phyloP scores from a whole-genome alignment of 495 filamentous ascomycete genomes.

The Penicillium arizonense region DNA sequence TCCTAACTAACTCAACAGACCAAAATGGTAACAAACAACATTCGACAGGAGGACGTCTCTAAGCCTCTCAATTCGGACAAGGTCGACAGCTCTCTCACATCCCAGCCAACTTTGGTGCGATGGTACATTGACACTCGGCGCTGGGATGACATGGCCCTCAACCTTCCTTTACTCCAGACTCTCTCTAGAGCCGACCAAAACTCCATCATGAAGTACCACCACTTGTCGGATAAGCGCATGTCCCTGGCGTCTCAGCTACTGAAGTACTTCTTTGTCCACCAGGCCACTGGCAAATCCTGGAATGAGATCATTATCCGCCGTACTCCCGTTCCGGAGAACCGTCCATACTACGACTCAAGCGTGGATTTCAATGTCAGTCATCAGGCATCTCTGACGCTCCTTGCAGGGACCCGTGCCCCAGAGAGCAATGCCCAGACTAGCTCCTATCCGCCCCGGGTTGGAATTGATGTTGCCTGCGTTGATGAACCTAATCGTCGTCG shows the following conservation, averaged over 20 bases:
- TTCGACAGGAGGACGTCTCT: constrained; percentile 6
- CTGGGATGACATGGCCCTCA: constrained; percentile 25
- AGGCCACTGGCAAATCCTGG: constrained; percentile 66
- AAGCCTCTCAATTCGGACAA: background rate
- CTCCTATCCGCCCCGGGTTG: constrained; percentile 39
- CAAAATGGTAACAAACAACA: constrained; percentile 15
- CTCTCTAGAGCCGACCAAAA: constrained; percentile 36
- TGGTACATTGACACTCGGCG: constrained; percentile 48
- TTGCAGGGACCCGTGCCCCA: constrained; percentile 48
- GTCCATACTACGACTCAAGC: constrained; percentile 56
- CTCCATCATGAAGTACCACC: constrained; percentile 36
- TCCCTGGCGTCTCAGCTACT: constrained; percentile 72
- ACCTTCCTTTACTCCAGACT: constrained; percentile 37
- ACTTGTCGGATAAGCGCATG: constrained; percentile 43
- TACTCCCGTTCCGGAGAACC: constrained; percentile 57
- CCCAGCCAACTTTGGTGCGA: constrained; percentile 24
- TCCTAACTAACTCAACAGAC: background rate
- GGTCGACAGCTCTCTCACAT: background rate
- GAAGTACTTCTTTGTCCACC: constrained; percentile 72
- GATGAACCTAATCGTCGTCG: constrained; percentile 57
- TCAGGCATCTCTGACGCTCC: constrained; percentile 73
- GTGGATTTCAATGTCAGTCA: constrained; percentile 89
- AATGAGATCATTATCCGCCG: constrained; percentile 56
- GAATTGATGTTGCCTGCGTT: constrained; percentile 73
- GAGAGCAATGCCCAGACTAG: constrained; percentile 4